These are phyloP conservation scores for Mortierella hygrophila DNA, from an alignment of 192 early-diverging fungal species.

Conservation along the genomic window DNA sequence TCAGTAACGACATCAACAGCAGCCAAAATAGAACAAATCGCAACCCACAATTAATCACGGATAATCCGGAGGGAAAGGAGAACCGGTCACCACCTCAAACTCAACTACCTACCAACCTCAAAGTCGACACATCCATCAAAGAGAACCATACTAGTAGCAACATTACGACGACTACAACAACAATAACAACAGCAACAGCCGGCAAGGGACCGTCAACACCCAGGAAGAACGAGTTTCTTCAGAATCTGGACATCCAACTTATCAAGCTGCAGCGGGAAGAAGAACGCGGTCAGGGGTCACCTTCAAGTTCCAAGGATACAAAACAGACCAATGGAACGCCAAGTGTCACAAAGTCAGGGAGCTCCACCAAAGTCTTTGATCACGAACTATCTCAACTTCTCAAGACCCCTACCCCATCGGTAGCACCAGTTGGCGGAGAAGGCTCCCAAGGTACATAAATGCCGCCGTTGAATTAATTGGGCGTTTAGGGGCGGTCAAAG, in stretches of 20 bases:
- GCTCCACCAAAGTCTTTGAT: slow-evolving; percentile 17
- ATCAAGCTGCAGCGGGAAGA: slow-evolving; percentile 32
- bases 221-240: slow-evolving; percentile 33
- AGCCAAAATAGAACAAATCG: background rate
- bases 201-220: background rate
- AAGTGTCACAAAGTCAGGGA: slow-evolving; percentile 8
- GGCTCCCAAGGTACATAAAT: slow-evolving; percentile 19
- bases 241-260: slow-evolving; percentile 38
- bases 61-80: background rate
- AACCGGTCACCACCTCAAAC: background rate
- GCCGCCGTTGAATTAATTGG: background rate
- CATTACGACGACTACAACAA: background rate
- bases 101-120: background rate
- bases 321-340: background rate
- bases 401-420: background rate
- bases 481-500: background rate
- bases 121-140: background rate
- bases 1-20: background rate
- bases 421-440: background rate
- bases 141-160: background rate
- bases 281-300: background rate
- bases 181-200: background rate
- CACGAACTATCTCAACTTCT: slow-evolving; percentile 19
- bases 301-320: background rate
- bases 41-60: background rate